A percentile compares a stretch with the other conserved stretches of the same genome.
These are phyloP conservation scores for Mycena leptocephala DNA, from an alignment of 768 basidiomycete species.

Conservation along the genomic window DNA sequence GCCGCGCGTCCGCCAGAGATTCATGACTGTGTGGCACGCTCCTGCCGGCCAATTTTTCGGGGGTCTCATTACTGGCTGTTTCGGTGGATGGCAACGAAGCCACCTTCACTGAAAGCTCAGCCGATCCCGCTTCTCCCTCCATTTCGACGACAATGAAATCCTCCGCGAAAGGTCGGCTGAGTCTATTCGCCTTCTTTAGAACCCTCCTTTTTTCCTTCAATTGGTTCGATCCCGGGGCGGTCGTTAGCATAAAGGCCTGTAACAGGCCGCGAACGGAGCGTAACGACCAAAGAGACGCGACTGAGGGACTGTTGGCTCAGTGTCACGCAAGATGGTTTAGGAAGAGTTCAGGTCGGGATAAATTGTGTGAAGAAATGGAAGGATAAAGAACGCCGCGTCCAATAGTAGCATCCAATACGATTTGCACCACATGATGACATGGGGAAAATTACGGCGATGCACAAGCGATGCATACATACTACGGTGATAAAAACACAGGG, in stretches of 20 bases:
- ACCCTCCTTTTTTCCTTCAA: constrained; percentile 52
- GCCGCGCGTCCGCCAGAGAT: constrained; percentile 6
- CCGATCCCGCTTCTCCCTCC: not conserved
- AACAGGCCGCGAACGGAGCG: not conserved
- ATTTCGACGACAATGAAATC: not conserved
- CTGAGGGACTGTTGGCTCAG: not conserved
- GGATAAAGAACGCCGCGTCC: not conserved
- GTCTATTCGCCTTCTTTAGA: constrained; percentile 59
- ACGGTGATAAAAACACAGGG: not conserved
- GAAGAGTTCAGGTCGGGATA: not conserved
- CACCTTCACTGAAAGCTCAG: not conserved
- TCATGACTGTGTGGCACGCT: constrained; percentile 3
- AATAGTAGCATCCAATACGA: not conserved
- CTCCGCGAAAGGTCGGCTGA: constrained; percentile 62
- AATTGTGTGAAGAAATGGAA: not conserved
- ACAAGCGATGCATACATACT: not conserved
- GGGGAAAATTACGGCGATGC: not conserved
- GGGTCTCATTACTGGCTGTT: not conserved
- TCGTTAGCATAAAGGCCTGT: not conserved
- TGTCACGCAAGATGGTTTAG: not conserved
- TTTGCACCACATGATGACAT: constrained; percentile 1
- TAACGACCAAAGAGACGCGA: not conserved
- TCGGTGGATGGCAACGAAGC: not conserved
- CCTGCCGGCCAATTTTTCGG: not conserved
- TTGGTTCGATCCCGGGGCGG: not conserved